Conservation (phyloP, 2,329 filamentous ascomycete genomes). For the Alternaria arborescens region DNA sequence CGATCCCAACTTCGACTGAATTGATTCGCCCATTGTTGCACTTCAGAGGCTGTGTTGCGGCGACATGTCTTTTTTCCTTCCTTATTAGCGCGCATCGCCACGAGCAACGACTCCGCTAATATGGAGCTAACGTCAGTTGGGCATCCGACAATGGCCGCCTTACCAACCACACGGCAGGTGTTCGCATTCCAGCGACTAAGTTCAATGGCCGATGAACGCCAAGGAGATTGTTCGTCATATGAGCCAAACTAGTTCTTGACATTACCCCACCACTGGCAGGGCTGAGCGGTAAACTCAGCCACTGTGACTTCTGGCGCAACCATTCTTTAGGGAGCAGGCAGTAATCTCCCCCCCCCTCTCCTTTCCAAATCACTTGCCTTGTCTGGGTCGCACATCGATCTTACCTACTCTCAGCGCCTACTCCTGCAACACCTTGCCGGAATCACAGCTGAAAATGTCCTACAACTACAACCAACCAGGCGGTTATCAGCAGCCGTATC, state of each 20-base stretch:
- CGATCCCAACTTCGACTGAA: not conserved
- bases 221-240: constrained; percentile 13
- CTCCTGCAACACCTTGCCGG: not conserved
- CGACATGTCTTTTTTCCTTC: not conserved
- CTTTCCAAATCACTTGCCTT: not conserved
- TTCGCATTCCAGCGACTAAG: constrained; percentile 4
- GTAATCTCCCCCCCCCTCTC: not conserved
- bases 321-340: not conserved
- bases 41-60: constrained; percentile 9
- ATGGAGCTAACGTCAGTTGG: not conserved
- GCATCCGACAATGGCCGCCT: constrained; percentile 1
- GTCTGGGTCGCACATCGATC: not conserved
- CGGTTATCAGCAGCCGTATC: constrained; percentile 41
- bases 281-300: constrained; percentile 15
- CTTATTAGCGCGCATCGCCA: constrained; percentile 9
- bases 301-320: not conserved
- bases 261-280: constrained; percentile 10
- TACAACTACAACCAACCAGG: constrained; percentile 42
- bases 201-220: constrained; percentile 4
- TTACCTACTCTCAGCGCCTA: not conserved
- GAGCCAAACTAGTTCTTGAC: constrained; percentile 3
- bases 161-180: constrained; percentile 7
- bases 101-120: constrained; percentile 2
- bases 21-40: not conserved
- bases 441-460: constrained; percentile 25